Base-by-base conservation (phyloP, 2,329 filamentous ascomycete genomes). In the Trichoderma cornu-damae region DNA sequence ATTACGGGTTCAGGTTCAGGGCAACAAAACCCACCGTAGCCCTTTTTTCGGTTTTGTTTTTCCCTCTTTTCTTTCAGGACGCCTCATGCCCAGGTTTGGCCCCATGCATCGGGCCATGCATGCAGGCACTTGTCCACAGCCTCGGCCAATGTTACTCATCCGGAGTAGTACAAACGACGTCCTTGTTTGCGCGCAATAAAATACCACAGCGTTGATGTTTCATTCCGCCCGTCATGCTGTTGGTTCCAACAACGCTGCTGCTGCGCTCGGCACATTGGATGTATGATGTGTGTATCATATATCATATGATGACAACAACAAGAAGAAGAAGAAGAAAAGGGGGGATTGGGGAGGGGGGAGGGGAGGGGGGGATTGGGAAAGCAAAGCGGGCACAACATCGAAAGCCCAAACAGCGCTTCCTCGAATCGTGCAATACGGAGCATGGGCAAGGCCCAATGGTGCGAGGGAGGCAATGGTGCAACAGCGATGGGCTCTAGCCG, bases 11-110 rank as follows among this genome's bases (percentile, higher is more conserved):
- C n/a, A 16, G n/a, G 14, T 26, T 1, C 26, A 35, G 9, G 26
- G 37, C 35, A 16, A 43, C 18, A 42, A 14, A n/a, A 42, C n/a
- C 35, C 3, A 16, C 26, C 22, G 12, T 16, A 43, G 34, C 22
- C 35, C 46, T 44, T 35, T 58, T n/a, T n/a, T n/a, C n/a, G n/a
- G n/a, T n/a, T n/a, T n/a, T n/a, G n/a, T n/a, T n/a, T n/a, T n/a
- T n/a, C n/a, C n/a, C n/a, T n/a, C n/a, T n/a, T n/a, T n/a, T n/a
- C n/a, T n/a, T 54, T 37, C 8, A 38, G 49, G 28, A 46, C 35
- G 22, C 30, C n/a, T 35, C 46, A 58, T 48, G 42, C 58, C 57
- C 54, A 52, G 44, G 60, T 62, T 44, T 43, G 61, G 61, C 59
- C 49, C 44, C 50, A n/a, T 59, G 61, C 59, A 61, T 57, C 51